These are phyloP conservation scores for Ophiocordyceps sinensis DNA, from an alignment of 2,329 filamentous ascomycete species.

Conservation along the genomic window DNA sequence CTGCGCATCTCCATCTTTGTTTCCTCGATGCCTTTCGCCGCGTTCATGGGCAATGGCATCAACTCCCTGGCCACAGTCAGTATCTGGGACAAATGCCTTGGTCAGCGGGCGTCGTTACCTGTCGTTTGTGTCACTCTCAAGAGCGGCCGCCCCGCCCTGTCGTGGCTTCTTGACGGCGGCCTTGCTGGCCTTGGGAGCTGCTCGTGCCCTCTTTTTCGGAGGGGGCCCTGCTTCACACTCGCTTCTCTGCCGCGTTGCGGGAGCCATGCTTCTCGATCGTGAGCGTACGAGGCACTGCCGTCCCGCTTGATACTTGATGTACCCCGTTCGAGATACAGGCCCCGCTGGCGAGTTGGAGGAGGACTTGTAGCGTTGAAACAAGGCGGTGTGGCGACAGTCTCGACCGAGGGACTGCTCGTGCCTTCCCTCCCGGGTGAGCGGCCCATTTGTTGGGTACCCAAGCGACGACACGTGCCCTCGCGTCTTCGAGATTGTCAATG, in stretches of 20 bases:
- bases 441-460: neutral
- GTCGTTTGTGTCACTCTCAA: neutral
- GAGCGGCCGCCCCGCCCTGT: neutral
- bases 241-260: slow-evolving; percentile 13
- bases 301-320: neutral
- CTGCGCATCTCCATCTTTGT: slow-evolving; percentile 11
- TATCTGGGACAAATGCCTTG: neutral
- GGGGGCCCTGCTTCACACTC: neutral
- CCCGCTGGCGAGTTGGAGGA: neutral
- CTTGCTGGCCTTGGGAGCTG: slow-evolving; percentile 3
- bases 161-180: neutral
- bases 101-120: neutral
- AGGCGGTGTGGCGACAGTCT: neutral
- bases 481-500: no score
- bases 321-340: neutral
- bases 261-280: slow-evolving; percentile 10
- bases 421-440: neutral
- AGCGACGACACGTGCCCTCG: neutral
- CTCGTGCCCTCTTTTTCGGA: slow-evolving; percentile 5
- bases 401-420: neutral
- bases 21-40: slow-evolving; percentile 4
- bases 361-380: neutral
- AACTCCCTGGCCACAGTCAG: neutral
- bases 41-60: slow-evolving; percentile 2
- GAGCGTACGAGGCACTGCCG: neutral